Evolutionary conservation across 2,329 filamentous ascomycete species (phyloP).

Genomic region (Fusarium xylarioides): DNA sequence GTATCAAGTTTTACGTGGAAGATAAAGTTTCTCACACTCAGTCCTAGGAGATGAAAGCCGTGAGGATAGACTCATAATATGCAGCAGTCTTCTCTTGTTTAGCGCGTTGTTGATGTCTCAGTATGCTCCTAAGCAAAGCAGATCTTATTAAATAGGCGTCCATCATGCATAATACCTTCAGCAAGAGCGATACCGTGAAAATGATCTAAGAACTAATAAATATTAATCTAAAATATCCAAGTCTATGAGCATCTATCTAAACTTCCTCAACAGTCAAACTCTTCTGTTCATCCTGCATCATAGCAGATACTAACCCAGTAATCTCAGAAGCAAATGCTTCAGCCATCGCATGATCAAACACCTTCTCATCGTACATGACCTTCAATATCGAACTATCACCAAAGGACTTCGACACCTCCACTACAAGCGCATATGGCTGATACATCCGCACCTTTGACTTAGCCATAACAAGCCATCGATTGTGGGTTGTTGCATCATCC

Average conservation of each 20-base stretch:
- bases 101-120: not conserved
- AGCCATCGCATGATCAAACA: not conserved
- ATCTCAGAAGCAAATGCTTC: not conserved
- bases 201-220: not conserved
- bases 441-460: not conserved
- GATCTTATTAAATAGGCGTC: not conserved
- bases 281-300: not conserved
- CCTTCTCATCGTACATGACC: not conserved
- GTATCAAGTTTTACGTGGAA: fast-evolving
- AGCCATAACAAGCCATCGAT: not conserved
- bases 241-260: not conserved
- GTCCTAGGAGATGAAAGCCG: not conserved
- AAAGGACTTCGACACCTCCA: not conserved
- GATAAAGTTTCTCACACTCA: fast-evolving
- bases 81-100: not conserved
- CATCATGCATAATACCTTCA: not conserved
- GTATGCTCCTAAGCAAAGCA: not conserved
- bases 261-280: not conserved
- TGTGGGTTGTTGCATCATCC: not conserved
- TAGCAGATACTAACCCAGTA: not conserved
- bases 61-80: not conserved
- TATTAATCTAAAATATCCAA: not conserved
- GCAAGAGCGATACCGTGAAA: fast-evolving
- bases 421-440: not conserved
- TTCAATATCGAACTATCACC: not conserved